Base-by-base conservation (phyloP, 495 filamentous ascomycete genomes). In the Cercophora samala region DNA sequence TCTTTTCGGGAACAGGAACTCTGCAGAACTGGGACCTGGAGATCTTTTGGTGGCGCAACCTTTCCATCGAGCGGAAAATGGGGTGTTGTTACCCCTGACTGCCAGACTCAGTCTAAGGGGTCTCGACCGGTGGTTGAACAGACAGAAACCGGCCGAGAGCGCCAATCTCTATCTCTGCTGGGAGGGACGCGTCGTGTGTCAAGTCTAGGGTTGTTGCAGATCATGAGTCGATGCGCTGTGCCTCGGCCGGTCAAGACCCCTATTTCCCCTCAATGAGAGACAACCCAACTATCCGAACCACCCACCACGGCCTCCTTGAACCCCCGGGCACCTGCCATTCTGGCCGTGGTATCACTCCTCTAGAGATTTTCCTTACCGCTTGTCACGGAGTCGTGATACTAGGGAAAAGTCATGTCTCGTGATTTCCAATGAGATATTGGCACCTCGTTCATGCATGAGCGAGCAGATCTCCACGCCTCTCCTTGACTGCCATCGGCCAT, bases 21-120 rank as follows among this genome's bases (percentile, higher is more conserved):
- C 23, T 60, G 58, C 58, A 60, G 58, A 60, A 0, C 25, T 8
- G 58, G 21, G 25, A 29, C 58, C 24, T 29, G 22, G 25, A 24
- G 24, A 60, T 60, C 23, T 18, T 37, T 25, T 62, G 25, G 60
- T 42, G 60, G 60, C 60, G 60, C 58, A 29, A 13, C 22, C 58
- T 24, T 23, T 60, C 5, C 53, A 56, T 56, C 5, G 53, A 56
- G 53, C 53, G 1, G 53, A 13, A 56, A 56, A 56, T 4, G 22
- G 22, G 19, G n/a, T 23, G 53, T 19, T 56, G n/a, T 21, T 56
- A 13, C 37, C 37, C 53, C 6, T 23, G 8, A 21, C 53, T 56
- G 53, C 53, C 8, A 56, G 53, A 56, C 6, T 13, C 37, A 46
- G 37, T 46, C 37, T 46, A 8, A 32, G 29, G 29, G 8, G 29